phyloP scores from a whole-genome alignment of 2,329 filamentous ascomycete species.

The Akanthomyces muscarius region DNA sequence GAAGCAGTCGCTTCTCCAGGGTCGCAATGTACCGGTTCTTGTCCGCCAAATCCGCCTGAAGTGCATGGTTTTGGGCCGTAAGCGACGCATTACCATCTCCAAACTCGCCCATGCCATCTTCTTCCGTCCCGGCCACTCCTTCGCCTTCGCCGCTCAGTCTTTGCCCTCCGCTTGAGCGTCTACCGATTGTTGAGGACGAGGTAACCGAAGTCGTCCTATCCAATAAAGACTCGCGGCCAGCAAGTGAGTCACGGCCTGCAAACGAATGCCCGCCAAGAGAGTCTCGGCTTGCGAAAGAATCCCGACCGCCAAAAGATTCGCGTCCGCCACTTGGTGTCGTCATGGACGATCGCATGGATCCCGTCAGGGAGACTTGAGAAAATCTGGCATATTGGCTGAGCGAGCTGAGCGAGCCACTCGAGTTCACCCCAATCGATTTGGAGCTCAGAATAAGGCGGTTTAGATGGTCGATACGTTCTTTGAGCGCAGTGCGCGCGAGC shows the following conservation, averaged over 20 bases:
- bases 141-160: slow-evolving; percentile 41
- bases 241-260: neutral
- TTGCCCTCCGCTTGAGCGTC: slow-evolving; percentile 43
- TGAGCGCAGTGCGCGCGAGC: slow-evolving; percentile 87
- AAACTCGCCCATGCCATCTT: slow-evolving; percentile 74
- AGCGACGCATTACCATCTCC: slow-evolving; percentile 82
- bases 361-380: slow-evolving; percentile 52
- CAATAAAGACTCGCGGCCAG: slow-evolving; percentile 33
- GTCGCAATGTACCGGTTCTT: slow-evolving; percentile 96
- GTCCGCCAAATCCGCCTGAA: slow-evolving; percentile 92
- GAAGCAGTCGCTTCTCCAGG: slow-evolving; percentile 84
- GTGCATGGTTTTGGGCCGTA: slow-evolving; percentile 79
- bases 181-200: slow-evolving; percentile 59
- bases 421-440: slow-evolving; percentile 91
- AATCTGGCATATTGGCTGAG: slow-evolving; percentile 59
- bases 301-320: slow-evolving; percentile 10
- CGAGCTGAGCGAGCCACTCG: slow-evolving; percentile 65
- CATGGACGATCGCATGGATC: slow-evolving; percentile 65
- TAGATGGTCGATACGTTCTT: slow-evolving; percentile 94
- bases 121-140: slow-evolving; percentile 47
- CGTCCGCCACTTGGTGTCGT: slow-evolving; percentile 52
- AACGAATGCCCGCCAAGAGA: slow-evolving; percentile 1
- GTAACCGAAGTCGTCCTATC: slow-evolving; percentile 65
- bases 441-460: slow-evolving; percentile 94
- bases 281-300: slow-evolving; percentile 11